Evolutionary conservation across 2,329 filamentous ascomycete species (phyloP).

Genomic region (Cladophialophora chaetospira): DNA sequence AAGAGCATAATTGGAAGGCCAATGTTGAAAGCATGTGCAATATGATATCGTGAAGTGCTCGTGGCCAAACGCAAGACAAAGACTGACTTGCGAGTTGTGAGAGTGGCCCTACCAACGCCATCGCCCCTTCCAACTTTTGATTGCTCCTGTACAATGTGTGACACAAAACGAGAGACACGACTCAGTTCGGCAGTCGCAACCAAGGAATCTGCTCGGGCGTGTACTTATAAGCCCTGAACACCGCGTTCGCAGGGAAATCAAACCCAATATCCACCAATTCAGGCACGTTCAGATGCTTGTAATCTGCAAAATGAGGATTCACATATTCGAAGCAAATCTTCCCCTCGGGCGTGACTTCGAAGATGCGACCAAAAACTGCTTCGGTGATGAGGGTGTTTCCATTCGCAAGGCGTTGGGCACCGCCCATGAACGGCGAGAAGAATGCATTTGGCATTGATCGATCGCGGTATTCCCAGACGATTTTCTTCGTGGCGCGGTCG

Average conservation of each 20-base stretch:
- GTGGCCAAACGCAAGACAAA: no score
- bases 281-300: slow-evolving; percentile 36
- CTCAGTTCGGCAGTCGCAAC: slow-evolving; percentile 31
- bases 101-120: no score
- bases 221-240: slow-evolving; percentile 51
- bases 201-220: slow-evolving; percentile 45
- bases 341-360: slow-evolving; percentile 48
- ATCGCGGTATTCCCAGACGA: slow-evolving; percentile 51
- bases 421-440: slow-evolving; percentile 53
- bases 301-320: slow-evolving; percentile 45
- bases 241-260: slow-evolving; percentile 45
- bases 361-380: slow-evolving; percentile 47
- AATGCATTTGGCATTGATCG: slow-evolving; percentile 42
- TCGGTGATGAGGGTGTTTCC: slow-evolving; percentile 50
- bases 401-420: slow-evolving; percentile 45
- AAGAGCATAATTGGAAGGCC: no score
- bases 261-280: slow-evolving; percentile 36
- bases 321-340: slow-evolving; percentile 50
- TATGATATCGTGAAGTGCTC: no score
- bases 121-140: neutral
- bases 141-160: neutral
- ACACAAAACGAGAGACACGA: neutral
- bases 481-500: slow-evolving; percentile 41
- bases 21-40: no score
- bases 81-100: no score